These are phyloP conservation scores for Pseudogymnoascus sp. DNA, from an alignment of 2,329 filamentous ascomycete species.

Conservation along the genomic window DNA sequence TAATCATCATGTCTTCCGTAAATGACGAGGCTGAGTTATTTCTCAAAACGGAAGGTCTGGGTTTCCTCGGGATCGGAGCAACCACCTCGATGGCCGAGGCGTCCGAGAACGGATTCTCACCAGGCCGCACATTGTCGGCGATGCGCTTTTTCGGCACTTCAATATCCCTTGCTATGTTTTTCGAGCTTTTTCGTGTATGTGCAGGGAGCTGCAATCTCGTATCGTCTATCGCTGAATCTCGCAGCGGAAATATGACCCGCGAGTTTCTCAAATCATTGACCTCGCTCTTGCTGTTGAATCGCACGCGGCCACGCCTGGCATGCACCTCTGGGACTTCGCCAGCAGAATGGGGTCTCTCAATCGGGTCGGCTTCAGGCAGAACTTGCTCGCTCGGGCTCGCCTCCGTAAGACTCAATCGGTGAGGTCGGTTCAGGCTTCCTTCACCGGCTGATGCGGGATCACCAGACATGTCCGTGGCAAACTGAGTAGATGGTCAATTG, in stretches of 20 bases:
- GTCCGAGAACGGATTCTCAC: conserved; percentile 18
- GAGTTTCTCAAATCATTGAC: conserved; percentile 25
- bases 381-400: not conserved
- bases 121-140: not conserved
- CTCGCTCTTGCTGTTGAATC: conserved; percentile 28
- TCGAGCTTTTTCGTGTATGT: conserved; percentile 22
- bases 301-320: conserved; percentile 19
- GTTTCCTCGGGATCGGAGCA: conserved; percentile 5
- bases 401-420: not conserved
- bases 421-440: not conserved
- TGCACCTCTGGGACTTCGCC: not conserved
- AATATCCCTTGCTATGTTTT: not conserved
- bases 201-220: conserved; percentile 14
- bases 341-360: not conserved
- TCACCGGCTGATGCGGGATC: not conserved
- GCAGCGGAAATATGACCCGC: conserved; percentile 20
- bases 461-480: not conserved
- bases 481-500: not conserved
- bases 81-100: not conserved
- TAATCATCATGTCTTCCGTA: conserved; percentile 9
- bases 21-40: conserved; percentile 19
- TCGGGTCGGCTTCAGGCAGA: not conserved
- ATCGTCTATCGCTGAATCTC: conserved; percentile 15
- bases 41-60: conserved; percentile 23
- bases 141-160: not conserved